Percentiles rank a stretch among this genome's conserved stretches.
These are phyloP conservation scores for Aspergillus puulaauensis DNA, from an alignment of 2,329 filamentous ascomycete species.

Conservation along the genomic window DNA sequence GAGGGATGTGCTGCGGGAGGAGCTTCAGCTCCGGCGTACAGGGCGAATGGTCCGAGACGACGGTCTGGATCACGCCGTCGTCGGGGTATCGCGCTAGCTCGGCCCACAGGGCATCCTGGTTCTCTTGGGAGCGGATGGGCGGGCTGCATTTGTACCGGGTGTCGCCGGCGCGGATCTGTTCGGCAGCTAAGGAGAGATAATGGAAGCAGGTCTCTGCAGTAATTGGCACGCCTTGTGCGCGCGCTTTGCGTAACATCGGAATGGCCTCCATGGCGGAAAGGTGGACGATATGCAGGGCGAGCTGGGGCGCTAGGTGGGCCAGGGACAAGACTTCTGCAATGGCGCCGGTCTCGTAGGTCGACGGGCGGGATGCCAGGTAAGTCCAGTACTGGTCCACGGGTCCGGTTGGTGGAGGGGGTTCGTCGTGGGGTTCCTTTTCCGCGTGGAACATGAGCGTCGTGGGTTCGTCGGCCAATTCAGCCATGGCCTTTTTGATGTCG, in stretches of 20 bases:
- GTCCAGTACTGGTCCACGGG: constrained; percentile 77
- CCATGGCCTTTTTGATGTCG: constrained; percentile 80
- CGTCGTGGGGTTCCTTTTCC: constrained; percentile 87
- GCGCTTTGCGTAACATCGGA: constrained; percentile 72
- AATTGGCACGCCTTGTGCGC: constrained; percentile 73
- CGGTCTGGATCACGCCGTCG: constrained; percentile 81
- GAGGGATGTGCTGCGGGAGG: constrained; percentile 69
- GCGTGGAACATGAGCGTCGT: constrained; percentile 99
- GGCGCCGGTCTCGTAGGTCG: constrained; percentile 86
- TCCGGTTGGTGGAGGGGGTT: constrained; percentile 60
- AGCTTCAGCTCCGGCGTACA: constrained; percentile 95
- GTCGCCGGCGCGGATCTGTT: constrained; percentile 79
- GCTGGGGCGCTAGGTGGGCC: constrained; percentile 73
- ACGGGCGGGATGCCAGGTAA: constrained; percentile 86
- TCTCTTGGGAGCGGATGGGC: constrained; percentile 76
- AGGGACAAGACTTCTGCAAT: constrained; percentile 85
- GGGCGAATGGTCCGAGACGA: constrained; percentile 94
- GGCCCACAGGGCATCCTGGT: constrained; percentile 83
- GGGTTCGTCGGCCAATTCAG: constrained; percentile 72
- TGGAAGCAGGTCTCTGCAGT: constrained; percentile 96
- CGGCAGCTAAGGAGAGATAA: constrained; percentile 81
- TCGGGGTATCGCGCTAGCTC: constrained; percentile 63
- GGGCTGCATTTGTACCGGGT: constrained; percentile 95
- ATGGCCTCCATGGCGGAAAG: constrained; percentile 87
- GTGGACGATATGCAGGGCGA: constrained; percentile 91